phyloP scores from a whole-genome alignment of 306 rosid genomes.

The Purshia tridentata region DNA sequence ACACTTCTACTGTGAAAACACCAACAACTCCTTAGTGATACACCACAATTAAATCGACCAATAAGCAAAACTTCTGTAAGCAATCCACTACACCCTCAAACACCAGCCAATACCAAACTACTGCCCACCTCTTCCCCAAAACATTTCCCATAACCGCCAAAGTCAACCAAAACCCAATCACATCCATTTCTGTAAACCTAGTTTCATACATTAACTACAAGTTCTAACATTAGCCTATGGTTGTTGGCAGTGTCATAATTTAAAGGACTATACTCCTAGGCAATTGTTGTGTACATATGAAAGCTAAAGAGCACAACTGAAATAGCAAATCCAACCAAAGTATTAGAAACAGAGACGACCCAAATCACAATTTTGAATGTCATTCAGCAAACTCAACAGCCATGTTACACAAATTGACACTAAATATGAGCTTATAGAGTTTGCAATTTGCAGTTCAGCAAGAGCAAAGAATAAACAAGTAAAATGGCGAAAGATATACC shows the following conservation, averaged over 20 bases:
- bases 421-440: neutral
- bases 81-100: neutral
- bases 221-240: neutral
- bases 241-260: neutral
- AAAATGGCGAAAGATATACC: slow-evolving; percentile 26
- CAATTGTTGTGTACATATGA: neutral
- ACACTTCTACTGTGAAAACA: neutral
- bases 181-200: neutral
- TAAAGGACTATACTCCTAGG: neutral
- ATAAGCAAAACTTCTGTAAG: neutral
- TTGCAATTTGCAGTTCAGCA: neutral
- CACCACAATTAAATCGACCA: neutral
- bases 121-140: neutral
- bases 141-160: neutral
- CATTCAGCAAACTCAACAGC: too few species aligned
- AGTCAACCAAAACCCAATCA: neutral
- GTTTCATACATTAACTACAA: neutral
- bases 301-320: neutral
- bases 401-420: neutral
- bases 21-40: neutral
- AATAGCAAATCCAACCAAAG: neutral
- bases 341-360: neutral
- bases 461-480: too few species aligned
- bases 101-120: neutral
- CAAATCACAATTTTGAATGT: too few species aligned